These are phyloP conservation scores for Arabidopsis hybrid DNA, from an alignment of 441 rosid species.

Conservation along the genomic window DNA sequence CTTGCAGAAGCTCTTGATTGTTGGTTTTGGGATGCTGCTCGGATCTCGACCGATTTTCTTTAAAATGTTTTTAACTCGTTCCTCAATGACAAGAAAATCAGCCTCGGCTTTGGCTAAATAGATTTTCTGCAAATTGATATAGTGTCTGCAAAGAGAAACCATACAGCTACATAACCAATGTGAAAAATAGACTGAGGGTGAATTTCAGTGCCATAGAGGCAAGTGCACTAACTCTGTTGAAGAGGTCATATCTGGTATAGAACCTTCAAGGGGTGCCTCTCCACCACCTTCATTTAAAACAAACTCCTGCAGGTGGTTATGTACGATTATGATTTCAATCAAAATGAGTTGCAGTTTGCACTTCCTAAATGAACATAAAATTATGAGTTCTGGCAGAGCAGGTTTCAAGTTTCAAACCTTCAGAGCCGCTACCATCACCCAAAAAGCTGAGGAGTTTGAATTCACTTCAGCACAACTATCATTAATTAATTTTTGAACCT, in stretches of 20 bases:
- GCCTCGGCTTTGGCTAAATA: constrained; percentile 93
- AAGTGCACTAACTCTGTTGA: constrained; percentile 86
- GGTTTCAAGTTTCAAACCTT: constrained; percentile 66
- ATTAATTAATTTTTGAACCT: constrained; percentile 60
- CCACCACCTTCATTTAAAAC: constrained; percentile 85
- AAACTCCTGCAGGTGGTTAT: constrained; percentile 71
- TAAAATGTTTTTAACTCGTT: constrained; percentile 63
- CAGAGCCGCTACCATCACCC: constrained; percentile 97
- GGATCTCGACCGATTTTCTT: constrained; percentile 71
- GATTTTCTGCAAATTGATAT: constrained; percentile 86
- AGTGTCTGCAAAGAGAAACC: constrained; percentile 62
- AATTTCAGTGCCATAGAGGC: constrained; percentile 10
- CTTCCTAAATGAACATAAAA: constrained; percentile 13
- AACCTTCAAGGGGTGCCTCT: constrained; percentile 96
- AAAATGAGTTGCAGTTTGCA: too few relatives aligned
- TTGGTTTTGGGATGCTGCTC: constrained; percentile 66
- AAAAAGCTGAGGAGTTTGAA: constrained; percentile 81
- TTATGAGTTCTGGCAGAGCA: constrained; percentile 20
- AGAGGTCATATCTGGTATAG: constrained; percentile 98
- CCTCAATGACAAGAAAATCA: constrained; percentile 77
- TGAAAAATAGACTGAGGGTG: constrained; percentile 24
- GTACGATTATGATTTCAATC: constrained; percentile 9
- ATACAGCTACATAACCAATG: constrained; percentile 2
- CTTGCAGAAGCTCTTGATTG: constrained; percentile 82
- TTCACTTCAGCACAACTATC: constrained; percentile 74